Evolutionary conservation across 345 rosid genomes (phyloP).

Genomic region (Lumnitzera racemosa): DNA sequence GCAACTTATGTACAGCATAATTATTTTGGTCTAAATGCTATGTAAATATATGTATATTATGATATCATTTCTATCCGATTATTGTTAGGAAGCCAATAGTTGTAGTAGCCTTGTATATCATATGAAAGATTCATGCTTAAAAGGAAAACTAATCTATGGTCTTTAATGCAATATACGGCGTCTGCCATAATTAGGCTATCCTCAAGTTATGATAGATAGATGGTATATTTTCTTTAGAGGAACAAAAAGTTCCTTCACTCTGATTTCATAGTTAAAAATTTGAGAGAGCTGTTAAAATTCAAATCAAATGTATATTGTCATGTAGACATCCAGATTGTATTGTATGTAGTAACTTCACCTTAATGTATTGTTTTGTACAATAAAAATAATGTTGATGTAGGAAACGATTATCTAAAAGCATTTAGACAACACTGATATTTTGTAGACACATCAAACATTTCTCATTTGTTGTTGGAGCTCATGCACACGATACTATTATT

Average conservation of each 20-base stretch:
- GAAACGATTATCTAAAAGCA: conserved; percentile 62
- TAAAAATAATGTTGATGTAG: conserved; percentile 64
- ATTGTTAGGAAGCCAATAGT: no score
- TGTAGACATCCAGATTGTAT: conserved; percentile 59
- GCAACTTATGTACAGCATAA: no score
- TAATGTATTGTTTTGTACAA: conserved; percentile 80
- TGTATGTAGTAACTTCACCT: conserved; percentile 60
- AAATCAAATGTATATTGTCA: conserved; percentile 55
- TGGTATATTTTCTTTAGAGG: conserved; percentile 60
- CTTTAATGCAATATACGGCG: no score
- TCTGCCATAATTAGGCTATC: no score
- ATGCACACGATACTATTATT: no score
- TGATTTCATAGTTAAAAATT: conserved; percentile 53
- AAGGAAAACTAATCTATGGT: no score
- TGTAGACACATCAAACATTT: conserved; percentile 69
- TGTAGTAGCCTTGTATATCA: no score
- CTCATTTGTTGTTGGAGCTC: conserved; percentile 21
- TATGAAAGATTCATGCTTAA: no score
- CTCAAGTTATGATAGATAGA: conserved; percentile 63
- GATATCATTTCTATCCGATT: no score
- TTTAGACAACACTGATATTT: conserved; percentile 36
- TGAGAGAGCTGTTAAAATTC: conserved; percentile 37
- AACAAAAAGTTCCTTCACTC: conserved; percentile 55
- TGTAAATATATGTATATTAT: no score
- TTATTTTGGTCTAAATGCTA: no score